These are phyloP conservation scores for Pezicula neosporulosa DNA, from an alignment of 2,329 filamentous ascomycete species.

Conservation along the genomic window DNA sequence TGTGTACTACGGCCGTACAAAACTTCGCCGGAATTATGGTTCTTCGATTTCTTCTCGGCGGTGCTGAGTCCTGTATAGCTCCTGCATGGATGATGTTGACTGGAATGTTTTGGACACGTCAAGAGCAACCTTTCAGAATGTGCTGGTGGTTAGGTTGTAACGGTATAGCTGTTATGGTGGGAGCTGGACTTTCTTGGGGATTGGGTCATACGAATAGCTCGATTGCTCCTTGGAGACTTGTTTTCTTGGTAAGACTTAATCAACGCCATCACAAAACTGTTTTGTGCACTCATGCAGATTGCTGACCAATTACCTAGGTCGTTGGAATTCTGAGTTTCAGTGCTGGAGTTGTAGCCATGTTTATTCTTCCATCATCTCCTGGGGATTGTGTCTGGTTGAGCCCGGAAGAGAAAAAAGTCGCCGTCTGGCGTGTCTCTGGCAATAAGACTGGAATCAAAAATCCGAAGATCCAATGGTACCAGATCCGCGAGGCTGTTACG, in stretches of 20 bases:
- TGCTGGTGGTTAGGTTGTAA: neutral
- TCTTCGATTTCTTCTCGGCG: slow-evolving; percentile 22
- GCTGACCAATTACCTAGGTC: neutral
- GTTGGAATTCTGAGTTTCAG: neutral
- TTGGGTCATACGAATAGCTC: neutral
- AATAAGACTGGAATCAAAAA: slow-evolving; percentile 60
- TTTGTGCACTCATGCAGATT: neutral
- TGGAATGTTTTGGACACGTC: slow-evolving; percentile 29
- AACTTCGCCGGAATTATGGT: slow-evolving; percentile 16
- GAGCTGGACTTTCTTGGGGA: neutral
- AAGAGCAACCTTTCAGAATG: slow-evolving; percentile 40
- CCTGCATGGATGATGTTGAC: slow-evolving; percentile 29
- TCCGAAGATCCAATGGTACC: slow-evolving; percentile 50
- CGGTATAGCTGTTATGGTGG: neutral
- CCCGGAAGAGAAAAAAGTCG: slow-evolving; percentile 54
- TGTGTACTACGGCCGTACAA: slow-evolving; percentile 6
- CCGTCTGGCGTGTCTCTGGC: slow-evolving; percentile 56
- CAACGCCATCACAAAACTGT: neutral
- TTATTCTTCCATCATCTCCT: neutral
- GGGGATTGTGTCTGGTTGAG: slow-evolving; percentile 34
- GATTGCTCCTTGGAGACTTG: neutral
- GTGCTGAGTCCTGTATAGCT: slow-evolving; percentile 19
- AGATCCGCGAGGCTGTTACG: slow-evolving; percentile 50
- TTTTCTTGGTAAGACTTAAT: neutral
- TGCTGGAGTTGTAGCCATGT: neutral